Percentiles rank a stretch among this genome's conserved stretches.
Evolutionary conservation across 805 yeast genomes (phyloP).

Genomic region (Metschnikowia sp.): DNA sequence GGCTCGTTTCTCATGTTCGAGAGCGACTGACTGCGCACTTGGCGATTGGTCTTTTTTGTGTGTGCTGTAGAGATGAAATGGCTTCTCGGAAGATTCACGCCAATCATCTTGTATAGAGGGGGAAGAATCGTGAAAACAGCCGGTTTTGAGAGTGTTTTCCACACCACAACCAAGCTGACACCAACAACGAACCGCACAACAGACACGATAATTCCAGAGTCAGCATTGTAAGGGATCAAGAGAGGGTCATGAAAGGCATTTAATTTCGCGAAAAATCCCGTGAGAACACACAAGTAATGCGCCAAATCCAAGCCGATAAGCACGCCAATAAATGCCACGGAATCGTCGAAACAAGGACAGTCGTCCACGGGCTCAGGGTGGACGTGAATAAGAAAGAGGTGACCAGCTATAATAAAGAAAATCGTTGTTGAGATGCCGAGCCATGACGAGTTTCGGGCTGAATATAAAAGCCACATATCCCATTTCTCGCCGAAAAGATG

Average conservation of each 20-base stretch:
- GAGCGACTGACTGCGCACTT: slow-evolving; percentile 38
- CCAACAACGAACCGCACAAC: slow-evolving; percentile 58
- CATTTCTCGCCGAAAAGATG: slow-evolving; percentile 35
- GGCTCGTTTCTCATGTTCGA: slow-evolving; percentile 32
- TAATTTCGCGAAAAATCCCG: slow-evolving; percentile 24
- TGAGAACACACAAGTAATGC: slow-evolving; percentile 45
- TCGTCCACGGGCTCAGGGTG: slow-evolving; percentile 87
- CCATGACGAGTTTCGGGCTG: slow-evolving; percentile 20
- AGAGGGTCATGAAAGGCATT: slow-evolving; percentile 26
- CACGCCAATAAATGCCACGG: slow-evolving; percentile 90
- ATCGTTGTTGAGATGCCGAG: slow-evolving; percentile 30
- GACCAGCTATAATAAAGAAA: slow-evolving; percentile 35
- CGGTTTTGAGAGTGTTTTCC: slow-evolving; percentile 79
- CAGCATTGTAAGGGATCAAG: slow-evolving; percentile 28
- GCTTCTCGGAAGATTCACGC: slow-evolving; percentile 37
- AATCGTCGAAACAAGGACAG: slow-evolving; percentile 95
- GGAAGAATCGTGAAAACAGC: slow-evolving; percentile 53
- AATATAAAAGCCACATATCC: slow-evolving; percentile 43
- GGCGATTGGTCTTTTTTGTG: slow-evolving; percentile 27
- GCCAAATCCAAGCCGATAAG: slow-evolving; percentile 70
- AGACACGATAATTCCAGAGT: slow-evolving; percentile 16
- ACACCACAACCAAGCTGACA: slow-evolving; percentile 53
- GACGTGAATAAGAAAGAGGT: slow-evolving; percentile 51
- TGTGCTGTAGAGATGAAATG: slow-evolving; percentile 39
- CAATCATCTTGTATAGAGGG: slow-evolving; percentile 49